Evolutionary conservation across 169 alveolate genomes (phyloP).

Genomic region (Sarcocystis neurona): DNA sequence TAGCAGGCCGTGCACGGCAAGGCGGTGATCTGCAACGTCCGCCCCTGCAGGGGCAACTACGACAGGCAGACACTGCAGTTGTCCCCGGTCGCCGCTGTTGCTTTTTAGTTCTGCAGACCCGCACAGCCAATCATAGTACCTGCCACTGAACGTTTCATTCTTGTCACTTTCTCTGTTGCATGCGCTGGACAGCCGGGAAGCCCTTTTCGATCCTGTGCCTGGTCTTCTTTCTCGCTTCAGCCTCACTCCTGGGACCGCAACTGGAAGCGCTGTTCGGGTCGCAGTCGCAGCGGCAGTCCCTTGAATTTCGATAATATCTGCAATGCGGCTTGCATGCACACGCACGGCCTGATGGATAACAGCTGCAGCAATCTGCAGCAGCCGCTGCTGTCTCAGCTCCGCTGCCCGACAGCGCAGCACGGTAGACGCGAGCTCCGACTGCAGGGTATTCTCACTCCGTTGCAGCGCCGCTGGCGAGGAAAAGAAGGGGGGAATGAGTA

Average conservation of each 20-base stretch:
- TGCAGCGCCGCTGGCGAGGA: conserved; percentile 2
- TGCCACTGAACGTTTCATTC: too few species aligned
- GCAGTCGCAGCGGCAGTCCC: conserved; percentile 43
- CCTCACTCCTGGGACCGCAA: too few species aligned
- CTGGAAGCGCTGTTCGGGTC: too few species aligned
- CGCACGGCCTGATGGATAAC: conserved; percentile 39
- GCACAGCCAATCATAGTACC: too few species aligned
- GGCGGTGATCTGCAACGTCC: conserved; percentile 57
- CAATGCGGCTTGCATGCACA: conserved; percentile 40
- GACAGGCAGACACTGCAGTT: conserved; percentile 52
- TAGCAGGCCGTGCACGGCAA: conserved; percentile 58
- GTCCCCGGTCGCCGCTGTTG: conserved; percentile 32
- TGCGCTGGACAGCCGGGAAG: too few species aligned
- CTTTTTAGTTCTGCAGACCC: too few species aligned
- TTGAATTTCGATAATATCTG: conserved; percentile 6
- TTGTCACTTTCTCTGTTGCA: too few species aligned
- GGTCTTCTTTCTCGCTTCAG: too few species aligned
- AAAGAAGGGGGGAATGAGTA: not conserved
- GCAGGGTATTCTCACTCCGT: not conserved
- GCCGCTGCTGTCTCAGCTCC: conserved; percentile 46
- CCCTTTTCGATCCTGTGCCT: too few species aligned
- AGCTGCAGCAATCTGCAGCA: conserved; percentile 59
- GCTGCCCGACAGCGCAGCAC: conserved; percentile 58
- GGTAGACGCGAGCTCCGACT: conserved; percentile 51
- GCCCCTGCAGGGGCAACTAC: conserved; percentile 55